phyloP scores from a whole-genome alignment of 2,329 filamentous ascomycete species.

The Botrytis cinerea region DNA sequence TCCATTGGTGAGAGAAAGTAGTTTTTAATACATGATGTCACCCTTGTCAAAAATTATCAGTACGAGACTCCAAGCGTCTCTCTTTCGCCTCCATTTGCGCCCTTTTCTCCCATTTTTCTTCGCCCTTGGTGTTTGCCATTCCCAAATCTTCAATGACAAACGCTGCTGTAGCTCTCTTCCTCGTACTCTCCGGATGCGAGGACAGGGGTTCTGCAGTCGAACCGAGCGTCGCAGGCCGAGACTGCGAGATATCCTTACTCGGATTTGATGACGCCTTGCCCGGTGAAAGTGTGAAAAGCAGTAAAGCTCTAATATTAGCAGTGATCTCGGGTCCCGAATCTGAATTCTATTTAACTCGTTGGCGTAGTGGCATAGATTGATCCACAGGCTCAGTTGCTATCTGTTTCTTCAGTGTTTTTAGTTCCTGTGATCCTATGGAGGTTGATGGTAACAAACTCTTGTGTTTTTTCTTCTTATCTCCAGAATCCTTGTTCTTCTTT shows the following conservation, averaged over 20 bases:
- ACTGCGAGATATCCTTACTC: neutral
- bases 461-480: conserved; percentile 33
- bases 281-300: neutral
- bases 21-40: neutral
- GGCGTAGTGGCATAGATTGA: conserved; percentile 6
- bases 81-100: conserved; percentile 14
- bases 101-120: conserved; percentile 1
- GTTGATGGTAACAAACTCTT: conserved; percentile 26
- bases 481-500: conserved; percentile 34
- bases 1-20: neutral
- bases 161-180: neutral
- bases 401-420: conserved; percentile 13
- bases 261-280: neutral
- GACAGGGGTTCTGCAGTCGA: neutral
- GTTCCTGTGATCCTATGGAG: conserved; percentile 5
- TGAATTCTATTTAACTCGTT: neutral
- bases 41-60: conserved; percentile 13
- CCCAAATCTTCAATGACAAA: neutral
- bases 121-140: neutral
- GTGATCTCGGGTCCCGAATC: conserved; percentile 5
- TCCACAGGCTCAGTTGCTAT: neutral
- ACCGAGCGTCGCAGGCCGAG: neutral
- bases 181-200: neutral
- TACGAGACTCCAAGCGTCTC: conserved; percentile 13
- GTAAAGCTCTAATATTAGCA: conserved; percentile 9